Conservation (phyloP, 2,329 filamentous ascomycete species). For the Lizonia empirigonia region DNA sequence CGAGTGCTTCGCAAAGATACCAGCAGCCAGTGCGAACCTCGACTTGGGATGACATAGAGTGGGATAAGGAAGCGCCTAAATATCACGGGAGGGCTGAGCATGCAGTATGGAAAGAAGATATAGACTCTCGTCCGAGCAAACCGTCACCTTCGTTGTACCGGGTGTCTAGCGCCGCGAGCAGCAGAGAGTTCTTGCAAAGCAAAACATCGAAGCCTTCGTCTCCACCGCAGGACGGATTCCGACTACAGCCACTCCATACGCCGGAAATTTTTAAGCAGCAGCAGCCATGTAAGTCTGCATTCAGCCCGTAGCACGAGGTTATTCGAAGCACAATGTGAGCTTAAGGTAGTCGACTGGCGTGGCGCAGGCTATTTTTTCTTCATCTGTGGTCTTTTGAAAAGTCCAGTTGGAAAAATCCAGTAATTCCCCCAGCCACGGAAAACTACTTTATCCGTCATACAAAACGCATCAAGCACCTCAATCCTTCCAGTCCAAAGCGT, state of each 20-base stretch:
- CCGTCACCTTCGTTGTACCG: neutral
- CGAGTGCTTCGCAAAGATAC: neutral
- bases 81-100: constrained; percentile 5
- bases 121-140: neutral
- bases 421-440: no score
- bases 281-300: constrained; percentile 9
- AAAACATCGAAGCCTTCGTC: neutral
- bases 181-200: neutral
- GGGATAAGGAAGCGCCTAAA: neutral
- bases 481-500: no score
- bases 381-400: no score
- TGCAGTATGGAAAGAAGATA: constrained; percentile 8
- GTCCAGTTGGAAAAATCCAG: no score
- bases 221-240: constrained; percentile 1
- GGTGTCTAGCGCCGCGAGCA: neutral
- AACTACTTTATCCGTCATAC: no score
- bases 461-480: no score
- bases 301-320: neutral
- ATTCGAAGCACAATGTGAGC: neutral
- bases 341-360: no score
- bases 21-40: neutral
- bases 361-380: no score
- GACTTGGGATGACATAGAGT: constrained; percentile 8
- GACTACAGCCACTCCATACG: constrained; percentile 8
- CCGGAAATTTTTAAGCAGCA: constrained; percentile 6